Conservation (phyloP, 768 basidiomycete species). For the Termitomyces sp. region DNA sequence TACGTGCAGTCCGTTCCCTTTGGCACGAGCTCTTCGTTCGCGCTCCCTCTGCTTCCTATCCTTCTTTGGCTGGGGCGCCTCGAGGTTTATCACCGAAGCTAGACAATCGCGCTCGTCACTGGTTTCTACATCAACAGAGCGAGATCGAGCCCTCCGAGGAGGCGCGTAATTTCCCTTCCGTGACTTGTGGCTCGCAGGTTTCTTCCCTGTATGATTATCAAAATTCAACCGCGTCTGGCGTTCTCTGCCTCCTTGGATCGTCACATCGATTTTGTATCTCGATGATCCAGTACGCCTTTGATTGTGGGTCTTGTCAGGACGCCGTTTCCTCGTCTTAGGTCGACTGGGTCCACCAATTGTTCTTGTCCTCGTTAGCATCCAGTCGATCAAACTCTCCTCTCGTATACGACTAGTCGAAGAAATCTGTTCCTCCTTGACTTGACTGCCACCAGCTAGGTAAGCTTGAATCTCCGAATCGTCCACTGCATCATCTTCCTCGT, state of each 20-base stretch:
- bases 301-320: background rate
- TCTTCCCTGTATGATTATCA: conserved; percentile 6
- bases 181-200: background rate
- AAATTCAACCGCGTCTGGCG: conserved; percentile 38
- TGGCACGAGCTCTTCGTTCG: conserved; percentile 20
- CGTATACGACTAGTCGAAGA: conserved; percentile 16
- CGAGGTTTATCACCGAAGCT: conserved; percentile 8
- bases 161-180: background rate
- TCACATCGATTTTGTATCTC: conserved; percentile 28
- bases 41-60: conserved; percentile 22
- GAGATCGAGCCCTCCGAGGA: background rate
- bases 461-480: conserved; percentile 24
- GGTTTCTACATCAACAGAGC: conserved; percentile 46
- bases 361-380: conserved; percentile 53
- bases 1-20: conserved; percentile 28
- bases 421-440: conserved; percentile 3
- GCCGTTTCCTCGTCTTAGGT: conserved; percentile 10
- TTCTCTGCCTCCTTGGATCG: conserved; percentile 29
- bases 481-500: conserved; percentile 15
- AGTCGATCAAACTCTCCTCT: conserved; percentile 56
- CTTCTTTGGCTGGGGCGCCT: conserved; percentile 17
- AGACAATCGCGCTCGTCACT: conserved; percentile 10
- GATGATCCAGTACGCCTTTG: conserved; percentile 1
- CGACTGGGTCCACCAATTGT: conserved; percentile 19
- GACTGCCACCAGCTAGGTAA: conserved; percentile 21